Evolutionary conservation across 2,329 filamentous ascomycete genomes (phyloP).

Genomic region (Cordyceps cicadae): DNA sequence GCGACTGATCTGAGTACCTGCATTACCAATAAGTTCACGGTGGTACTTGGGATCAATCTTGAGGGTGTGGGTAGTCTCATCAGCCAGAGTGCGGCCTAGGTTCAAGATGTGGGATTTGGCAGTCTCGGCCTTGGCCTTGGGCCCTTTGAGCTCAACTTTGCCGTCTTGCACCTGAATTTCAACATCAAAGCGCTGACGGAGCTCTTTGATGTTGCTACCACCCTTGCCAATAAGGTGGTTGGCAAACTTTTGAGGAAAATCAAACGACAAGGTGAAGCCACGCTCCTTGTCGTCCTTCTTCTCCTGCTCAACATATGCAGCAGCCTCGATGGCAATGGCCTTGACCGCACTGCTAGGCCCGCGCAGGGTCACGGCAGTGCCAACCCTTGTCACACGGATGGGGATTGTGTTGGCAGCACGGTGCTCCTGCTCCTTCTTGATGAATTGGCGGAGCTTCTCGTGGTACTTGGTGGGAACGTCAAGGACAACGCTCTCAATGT

Average conservation of each 20-base stretch:
- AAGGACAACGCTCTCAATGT: slow-evolving; percentile 40
- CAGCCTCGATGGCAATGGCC: slow-evolving; percentile 62
- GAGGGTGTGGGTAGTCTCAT: slow-evolving; percentile 78
- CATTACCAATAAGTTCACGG: slow-evolving; percentile 82
- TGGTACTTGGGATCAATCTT: slow-evolving; percentile 94
- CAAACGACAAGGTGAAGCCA: slow-evolving; percentile 75
- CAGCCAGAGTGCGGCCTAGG: slow-evolving; percentile 74
- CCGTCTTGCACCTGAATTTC: slow-evolving; percentile 87
- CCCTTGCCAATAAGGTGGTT: slow-evolving; percentile 71
- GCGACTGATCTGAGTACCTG: slow-evolving; percentile 81
- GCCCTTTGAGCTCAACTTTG: slow-evolving; percentile 90
- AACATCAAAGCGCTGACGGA: slow-evolving; percentile 59
- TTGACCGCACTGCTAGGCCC: slow-evolving; percentile 68
- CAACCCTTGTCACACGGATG: slow-evolving; percentile 49
- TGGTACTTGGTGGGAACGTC: slow-evolving; percentile 58
- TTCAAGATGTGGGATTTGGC: slow-evolving; percentile 75
- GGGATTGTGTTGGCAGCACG: slow-evolving; percentile 51
- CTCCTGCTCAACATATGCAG: slow-evolving; percentile 75
- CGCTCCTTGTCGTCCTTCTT: slow-evolving; percentile 91
- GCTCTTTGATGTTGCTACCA: slow-evolving; percentile 57
- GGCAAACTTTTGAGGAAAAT: slow-evolving; percentile 90
- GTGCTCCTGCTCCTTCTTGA: slow-evolving; percentile 54
- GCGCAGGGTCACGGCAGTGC: slow-evolving; percentile 61
- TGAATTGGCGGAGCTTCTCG: slow-evolving; percentile 54
- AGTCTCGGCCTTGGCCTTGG: slow-evolving; percentile 85